Conservation (phyloP, 2,329 filamentous ascomycete species). For the Monilinia aucupariae region DNA sequence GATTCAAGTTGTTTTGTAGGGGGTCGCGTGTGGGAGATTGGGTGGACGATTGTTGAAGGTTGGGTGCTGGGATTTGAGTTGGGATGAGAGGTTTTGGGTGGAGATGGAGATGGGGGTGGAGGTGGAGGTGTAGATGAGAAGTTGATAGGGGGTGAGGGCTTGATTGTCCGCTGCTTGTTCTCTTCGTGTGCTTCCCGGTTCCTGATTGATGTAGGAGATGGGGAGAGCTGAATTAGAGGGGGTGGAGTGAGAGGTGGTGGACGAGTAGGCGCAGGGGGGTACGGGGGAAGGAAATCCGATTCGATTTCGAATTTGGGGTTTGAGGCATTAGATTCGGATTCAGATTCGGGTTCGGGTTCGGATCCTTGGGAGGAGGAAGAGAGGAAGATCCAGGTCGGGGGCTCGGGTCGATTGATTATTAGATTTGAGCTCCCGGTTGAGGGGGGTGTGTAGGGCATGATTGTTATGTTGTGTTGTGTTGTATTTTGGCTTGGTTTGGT, state of each 20-base stretch:
- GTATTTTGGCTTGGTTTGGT: background rate
- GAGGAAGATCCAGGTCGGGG: slow-evolving; percentile 6
- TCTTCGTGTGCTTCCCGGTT: background rate
- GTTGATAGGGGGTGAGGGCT: too few relatives aligned
- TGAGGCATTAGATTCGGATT: too few relatives aligned
- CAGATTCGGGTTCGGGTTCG: too few relatives aligned
- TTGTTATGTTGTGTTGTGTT: background rate
- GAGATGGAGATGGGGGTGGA: background rate
- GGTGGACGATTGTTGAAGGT: background rate
- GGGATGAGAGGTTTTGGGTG: background rate
- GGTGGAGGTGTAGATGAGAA: too few relatives aligned
- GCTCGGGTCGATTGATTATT: slow-evolving; percentile 7
- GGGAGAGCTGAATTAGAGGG: background rate
- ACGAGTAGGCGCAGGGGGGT: background rate
- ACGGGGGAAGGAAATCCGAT: background rate
- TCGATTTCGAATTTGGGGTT: background rate
- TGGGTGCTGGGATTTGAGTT: background rate
- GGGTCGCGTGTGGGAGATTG: background rate
- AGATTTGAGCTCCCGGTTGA: background rate
- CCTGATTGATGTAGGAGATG: background rate
- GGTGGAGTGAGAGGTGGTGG: background rate
- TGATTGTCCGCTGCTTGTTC: too few relatives aligned
- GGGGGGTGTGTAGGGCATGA: background rate
- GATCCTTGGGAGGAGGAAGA: background rate
- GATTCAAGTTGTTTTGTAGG: too few relatives aligned